Evolutionary conservation across 2,329 filamentous ascomycete species (phyloP).

Genomic region (Plenodomus tracheiphilus): DNA sequence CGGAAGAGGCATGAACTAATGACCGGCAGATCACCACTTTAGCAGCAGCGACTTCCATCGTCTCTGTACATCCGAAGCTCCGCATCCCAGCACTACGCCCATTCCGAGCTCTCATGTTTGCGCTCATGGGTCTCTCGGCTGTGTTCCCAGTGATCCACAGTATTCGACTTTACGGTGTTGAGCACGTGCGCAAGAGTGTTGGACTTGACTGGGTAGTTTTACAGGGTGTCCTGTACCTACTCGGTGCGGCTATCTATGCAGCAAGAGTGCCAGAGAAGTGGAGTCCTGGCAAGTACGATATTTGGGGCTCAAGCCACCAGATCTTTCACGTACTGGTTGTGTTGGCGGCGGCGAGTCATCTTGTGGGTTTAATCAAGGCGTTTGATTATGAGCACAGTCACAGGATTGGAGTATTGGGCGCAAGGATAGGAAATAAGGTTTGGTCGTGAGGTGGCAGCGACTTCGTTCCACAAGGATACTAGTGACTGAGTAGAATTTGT

Average conservation of each 20-base stretch:
- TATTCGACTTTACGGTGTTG: constrained; percentile 66
- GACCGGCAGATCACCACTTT: constrained; percentile 70
- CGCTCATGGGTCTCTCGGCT: constrained; percentile 81
- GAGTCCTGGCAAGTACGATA: constrained; percentile 79
- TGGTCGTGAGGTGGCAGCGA: background rate
- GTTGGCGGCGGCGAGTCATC: constrained; percentile 77
- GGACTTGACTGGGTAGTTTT: constrained; percentile 78
- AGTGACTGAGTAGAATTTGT: no score
- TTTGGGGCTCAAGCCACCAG: constrained; percentile 92
- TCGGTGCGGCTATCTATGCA: constrained; percentile 84
- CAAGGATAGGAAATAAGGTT: background rate
- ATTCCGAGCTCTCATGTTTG: constrained; percentile 87
- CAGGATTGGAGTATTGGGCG: background rate
- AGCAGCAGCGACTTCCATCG: constrained; percentile 73
- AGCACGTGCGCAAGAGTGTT: constrained; percentile 70
- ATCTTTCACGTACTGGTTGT: constrained; percentile 93
- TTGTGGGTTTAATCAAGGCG: constrained; percentile 78
- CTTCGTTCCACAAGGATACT: no score
- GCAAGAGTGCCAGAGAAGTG: constrained; percentile 81
- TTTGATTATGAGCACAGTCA: constrained; percentile 80
- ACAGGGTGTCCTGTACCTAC: constrained; percentile 82
- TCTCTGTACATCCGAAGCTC: constrained; percentile 81
- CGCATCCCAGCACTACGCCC: constrained; percentile 81
- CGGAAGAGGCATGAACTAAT: background rate
- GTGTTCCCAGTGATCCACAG: constrained; percentile 83